Base-by-base conservation (phyloP, 148 eudicot species). In the Polygonum maritimum region DNA sequence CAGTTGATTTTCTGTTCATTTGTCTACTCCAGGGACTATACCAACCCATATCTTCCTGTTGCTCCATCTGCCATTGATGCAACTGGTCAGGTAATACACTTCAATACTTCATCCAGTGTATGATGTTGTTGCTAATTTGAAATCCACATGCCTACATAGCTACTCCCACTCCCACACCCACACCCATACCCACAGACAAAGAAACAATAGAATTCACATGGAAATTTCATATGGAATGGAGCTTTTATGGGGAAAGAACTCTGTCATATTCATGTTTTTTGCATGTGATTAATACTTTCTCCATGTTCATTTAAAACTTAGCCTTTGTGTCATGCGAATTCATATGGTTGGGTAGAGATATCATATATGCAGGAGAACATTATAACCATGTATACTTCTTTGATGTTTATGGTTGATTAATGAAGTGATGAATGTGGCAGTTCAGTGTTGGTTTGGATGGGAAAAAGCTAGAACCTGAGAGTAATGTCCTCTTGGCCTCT, bases 21-120 rank as follows among this genome's bases (percentile, higher is more conserved):
- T 33, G 60, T 47, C 65, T 86, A 79, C 22, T 81, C 69, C 78
- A 95, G 99, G 97, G 99, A 95, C 85, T 95, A 95, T 78, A 92
- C 99, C 39, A 95, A 95, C 77, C 97, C 91, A 49, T 85, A 73
- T 72, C 96, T 95, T 70, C 97, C 99, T 48, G 96, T 95, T 63
- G 92, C 96, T 77, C 90, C 99, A 14, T 95, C 99, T 33, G 99
- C 99, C 47, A 89, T 92, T 73, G 97, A 95, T 80, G 86, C 97
- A 7, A 80, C 81, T 81, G 96, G 99, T 78, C 99, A 95, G 96
- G 99, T 95, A 88, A 79, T 71, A 36, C 71, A 65, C 41, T 65
- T 65, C 14, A 44, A 65, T 65, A 65, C 71, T 65, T 4, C 13
- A 33, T 14, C 5, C 33, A 7, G 63, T 13, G 19, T 65, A 36